Percentiles rank a stretch among this genome's conserved stretches.
Conservation (phyloP, 2,329 filamentous ascomycete species). For the Laburnicola sp. region DNA sequence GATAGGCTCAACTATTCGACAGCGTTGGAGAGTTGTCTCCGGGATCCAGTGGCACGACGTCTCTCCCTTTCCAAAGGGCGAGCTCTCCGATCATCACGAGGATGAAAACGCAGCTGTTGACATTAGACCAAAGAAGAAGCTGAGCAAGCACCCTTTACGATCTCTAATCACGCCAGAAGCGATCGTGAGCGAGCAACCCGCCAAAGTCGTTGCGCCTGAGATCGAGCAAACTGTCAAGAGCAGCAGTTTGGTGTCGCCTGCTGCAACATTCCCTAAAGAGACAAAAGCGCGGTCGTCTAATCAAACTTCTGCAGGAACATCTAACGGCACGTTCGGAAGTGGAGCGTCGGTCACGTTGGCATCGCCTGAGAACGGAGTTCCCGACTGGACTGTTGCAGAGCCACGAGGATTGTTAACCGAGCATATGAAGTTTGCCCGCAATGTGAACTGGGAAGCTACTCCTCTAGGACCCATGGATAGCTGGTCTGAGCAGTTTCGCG, state of each 20-base stretch:
- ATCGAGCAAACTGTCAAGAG: slow-evolving; percentile 1
- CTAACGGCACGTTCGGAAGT: slow-evolving; percentile 21
- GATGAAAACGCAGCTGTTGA: background rate
- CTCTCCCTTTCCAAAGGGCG: slow-evolving; percentile 8
- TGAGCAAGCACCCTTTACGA: background rate
- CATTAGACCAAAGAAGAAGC: background rate
- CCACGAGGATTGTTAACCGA: slow-evolving; percentile 34
- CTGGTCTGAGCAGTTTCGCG: slow-evolving; percentile 55
- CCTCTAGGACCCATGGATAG: slow-evolving; percentile 52
- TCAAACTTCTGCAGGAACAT: slow-evolving; percentile 16
- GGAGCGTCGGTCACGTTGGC: slow-evolving; percentile 27
- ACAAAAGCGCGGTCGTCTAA: background rate
- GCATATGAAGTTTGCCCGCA: slow-evolving; percentile 44
- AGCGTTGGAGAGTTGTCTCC: slow-evolving; percentile 36
- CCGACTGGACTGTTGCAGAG: slow-evolving; percentile 32
- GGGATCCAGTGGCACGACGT: slow-evolving; percentile 19
- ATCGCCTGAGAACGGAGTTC: slow-evolving; percentile 24
- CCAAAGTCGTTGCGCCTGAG: background rate
- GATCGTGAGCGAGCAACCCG: background rate
- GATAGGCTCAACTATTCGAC: slow-evolving; percentile 34
- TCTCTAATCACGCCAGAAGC: background rate
- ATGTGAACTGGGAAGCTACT: slow-evolving; percentile 54
- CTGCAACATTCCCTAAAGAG: slow-evolving; percentile 18
- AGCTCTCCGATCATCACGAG: slow-evolving; percentile 1
- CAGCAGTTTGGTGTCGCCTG: slow-evolving; percentile 21